These are phyloP conservation scores for Zygosaccharomyces pseudobailii DNA, from an alignment of 1,139 yeast species.

Conservation along the genomic window DNA sequence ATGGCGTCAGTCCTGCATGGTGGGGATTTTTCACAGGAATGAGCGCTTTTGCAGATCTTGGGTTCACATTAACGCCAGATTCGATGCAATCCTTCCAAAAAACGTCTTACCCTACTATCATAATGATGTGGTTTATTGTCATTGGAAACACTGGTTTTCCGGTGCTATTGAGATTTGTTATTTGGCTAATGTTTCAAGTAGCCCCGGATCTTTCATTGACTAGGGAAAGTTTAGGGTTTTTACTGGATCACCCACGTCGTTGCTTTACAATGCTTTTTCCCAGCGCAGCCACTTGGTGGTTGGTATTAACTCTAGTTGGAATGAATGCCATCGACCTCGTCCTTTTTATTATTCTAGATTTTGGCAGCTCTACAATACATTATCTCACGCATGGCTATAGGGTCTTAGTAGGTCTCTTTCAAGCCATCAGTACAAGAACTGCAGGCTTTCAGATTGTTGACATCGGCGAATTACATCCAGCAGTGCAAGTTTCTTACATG, in stretches of 20 bases:
- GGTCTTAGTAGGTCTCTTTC: constrained; percentile 77
- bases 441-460: constrained; percentile 82
- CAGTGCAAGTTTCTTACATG: constrained; percentile 89
- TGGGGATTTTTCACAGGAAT: constrained; percentile 85
- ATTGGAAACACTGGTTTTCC: constrained; percentile 96
- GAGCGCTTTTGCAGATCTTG: constrained; percentile 79
- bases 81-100: constrained; percentile 65
- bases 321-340: constrained; percentile 75
- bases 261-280: constrained; percentile 93
- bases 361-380: constrained; percentile 45
- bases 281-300: constrained; percentile 93
- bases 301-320: constrained; percentile 63
- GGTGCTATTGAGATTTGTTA: constrained; percentile 64
- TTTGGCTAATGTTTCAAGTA: constrained; percentile 70
- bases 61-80: constrained; percentile 71
- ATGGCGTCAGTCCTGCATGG: constrained; percentile 75
- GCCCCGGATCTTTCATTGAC: constrained; percentile 62
- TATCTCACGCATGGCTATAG: constrained; percentile 61
- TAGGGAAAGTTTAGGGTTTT: constrained; percentile 76
- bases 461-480: constrained; percentile 70
- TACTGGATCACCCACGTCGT: constrained; percentile 93
- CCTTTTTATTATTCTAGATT: constrained; percentile 73
- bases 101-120: constrained; percentile 60
- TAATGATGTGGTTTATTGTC: constrained; percentile 64
- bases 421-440: constrained; percentile 89